Evolutionary conservation across 139 green algal genomes (phyloP).

Genomic region (Marvania coccoides): DNA sequence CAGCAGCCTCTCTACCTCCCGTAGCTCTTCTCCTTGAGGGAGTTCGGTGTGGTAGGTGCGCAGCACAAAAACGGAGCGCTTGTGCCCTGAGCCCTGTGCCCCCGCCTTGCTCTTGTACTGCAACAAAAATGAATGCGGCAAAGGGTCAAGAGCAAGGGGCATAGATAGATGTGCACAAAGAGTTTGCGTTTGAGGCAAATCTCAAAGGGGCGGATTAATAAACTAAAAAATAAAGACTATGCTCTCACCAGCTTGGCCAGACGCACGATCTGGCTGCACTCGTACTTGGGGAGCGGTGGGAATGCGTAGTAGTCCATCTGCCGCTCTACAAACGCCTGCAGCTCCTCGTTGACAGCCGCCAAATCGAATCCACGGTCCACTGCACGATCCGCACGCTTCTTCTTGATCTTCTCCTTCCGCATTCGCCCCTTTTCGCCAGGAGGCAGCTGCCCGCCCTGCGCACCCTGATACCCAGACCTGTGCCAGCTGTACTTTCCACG

Average conservation of each 20-base stretch:
- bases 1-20: conserved; percentile 10
- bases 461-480: background rate
- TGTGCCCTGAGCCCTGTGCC: conserved; percentile 35
- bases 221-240: too few species aligned
- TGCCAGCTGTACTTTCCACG: too few species aligned
- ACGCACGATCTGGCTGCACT: conserved; percentile 12
- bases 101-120: conserved; percentile 30
- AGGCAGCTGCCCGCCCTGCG: conserved; percentile 20
- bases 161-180: too few species aligned
- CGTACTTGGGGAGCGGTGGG: conserved; percentile 28
- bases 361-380: conserved; percentile 34
- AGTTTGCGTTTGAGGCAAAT: too few species aligned
- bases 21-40: conserved; percentile 14
- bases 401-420: conserved; percentile 15
- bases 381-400: conserved; percentile 35
- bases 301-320: conserved; percentile 37
- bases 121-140: too few species aligned
- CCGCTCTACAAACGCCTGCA: conserved; percentile 29
- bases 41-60: conserved; percentile 17
- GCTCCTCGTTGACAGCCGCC: conserved; percentile 25
- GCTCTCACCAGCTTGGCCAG: conserved; percentile 38
- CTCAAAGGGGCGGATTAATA: too few species aligned
- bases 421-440: conserved; percentile 32
- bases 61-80: conserved; percentile 26
- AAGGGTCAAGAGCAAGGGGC: too few species aligned